phyloP scores from a whole-genome alignment of 2,329 filamentous ascomycete genomes.

The Alternaria tenuissima region DNA sequence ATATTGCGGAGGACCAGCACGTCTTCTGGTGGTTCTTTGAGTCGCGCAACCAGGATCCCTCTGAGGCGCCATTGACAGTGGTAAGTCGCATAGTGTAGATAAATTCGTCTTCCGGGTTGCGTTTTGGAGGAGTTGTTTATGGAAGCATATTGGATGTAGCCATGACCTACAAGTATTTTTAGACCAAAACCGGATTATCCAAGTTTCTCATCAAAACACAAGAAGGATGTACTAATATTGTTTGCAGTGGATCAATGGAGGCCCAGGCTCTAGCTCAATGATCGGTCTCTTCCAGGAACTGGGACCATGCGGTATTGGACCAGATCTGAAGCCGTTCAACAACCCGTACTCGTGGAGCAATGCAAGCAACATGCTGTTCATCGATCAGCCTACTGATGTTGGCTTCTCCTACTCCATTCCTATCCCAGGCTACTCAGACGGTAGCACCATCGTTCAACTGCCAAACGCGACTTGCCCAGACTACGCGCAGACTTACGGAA shows the following conservation, averaged over 20 bases:
- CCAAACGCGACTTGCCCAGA: slow-evolving; percentile 60
- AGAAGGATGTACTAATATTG: background rate
- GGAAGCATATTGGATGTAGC: no score
- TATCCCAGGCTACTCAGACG: slow-evolving; percentile 52
- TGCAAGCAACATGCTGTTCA: slow-evolving; percentile 72
- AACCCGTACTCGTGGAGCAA: slow-evolving; percentile 72
- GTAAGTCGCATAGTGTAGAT: background rate
- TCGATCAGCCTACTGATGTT: slow-evolving; percentile 70
- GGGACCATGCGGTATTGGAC: slow-evolving; percentile 62
- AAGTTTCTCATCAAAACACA: background rate
- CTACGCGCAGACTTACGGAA: slow-evolving; percentile 53
- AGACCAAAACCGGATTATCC: no score
- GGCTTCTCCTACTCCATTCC: slow-evolving; percentile 65
- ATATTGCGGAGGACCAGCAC: slow-evolving; percentile 61
- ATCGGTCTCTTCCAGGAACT: slow-evolving; percentile 63
- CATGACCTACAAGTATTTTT: no score
- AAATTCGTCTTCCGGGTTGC: background rate
- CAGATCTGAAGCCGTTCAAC: slow-evolving; percentile 58
- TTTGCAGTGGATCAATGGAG: slow-evolving; percentile 61
- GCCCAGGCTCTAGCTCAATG: slow-evolving; percentile 67
- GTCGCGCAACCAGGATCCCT: slow-evolving; percentile 59
- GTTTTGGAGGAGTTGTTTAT: no score
- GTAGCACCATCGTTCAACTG: slow-evolving; percentile 53
- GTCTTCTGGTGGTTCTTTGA: slow-evolving; percentile 68
- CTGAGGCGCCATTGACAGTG: slow-evolving; percentile 64